phyloP scores from a whole-genome alignment of 2,329 filamentous ascomycete species.

The Aspergillus jensenii region DNA sequence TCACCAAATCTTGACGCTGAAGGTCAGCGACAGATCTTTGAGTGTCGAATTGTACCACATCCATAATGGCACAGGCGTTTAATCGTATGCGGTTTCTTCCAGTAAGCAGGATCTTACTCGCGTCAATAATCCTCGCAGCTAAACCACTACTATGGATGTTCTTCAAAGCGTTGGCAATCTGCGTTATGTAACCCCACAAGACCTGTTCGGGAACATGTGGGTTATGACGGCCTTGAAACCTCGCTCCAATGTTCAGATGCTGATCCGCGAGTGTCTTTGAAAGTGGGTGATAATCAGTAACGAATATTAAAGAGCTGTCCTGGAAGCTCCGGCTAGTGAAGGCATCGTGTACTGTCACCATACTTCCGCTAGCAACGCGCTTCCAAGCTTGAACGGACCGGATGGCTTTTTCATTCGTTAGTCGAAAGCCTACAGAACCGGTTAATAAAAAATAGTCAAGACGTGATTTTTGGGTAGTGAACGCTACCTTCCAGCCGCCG shows the following conservation, averaged over 20 bases:
- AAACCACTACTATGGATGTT: conserved; percentile 78
- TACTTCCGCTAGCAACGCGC: conserved; percentile 73
- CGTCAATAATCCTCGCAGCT: conserved; percentile 81
- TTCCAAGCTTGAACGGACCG: conserved; percentile 87
- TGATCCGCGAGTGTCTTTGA: conserved; percentile 87
- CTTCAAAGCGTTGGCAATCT: conserved; percentile 84
- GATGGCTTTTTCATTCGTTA: conserved; percentile 88
- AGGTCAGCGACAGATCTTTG: conserved; percentile 69
- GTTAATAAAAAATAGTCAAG: background rate
- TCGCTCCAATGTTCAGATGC: conserved; percentile 52
- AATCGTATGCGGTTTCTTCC: conserved; percentile 87
- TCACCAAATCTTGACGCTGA: conserved; percentile 82
- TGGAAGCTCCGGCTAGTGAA: conserved; percentile 93
- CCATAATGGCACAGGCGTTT: conserved; percentile 83
- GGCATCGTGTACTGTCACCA: conserved; percentile 85
- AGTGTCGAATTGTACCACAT: conserved; percentile 81
- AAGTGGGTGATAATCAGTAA: conserved; percentile 88
- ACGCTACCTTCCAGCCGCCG: conserved; percentile 73
- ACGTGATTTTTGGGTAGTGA: background rate
- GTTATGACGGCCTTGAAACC: conserved; percentile 47
- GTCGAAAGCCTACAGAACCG: conserved; percentile 63
- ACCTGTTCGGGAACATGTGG: conserved; percentile 66
- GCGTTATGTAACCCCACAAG: conserved; percentile 89
- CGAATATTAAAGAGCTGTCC: conserved; percentile 91
- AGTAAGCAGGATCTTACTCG: conserved; percentile 85